These are phyloP conservation scores for Sclerotinia nivalis DNA, from an alignment of 2,329 filamentous ascomycete species.

Conservation along the genomic window DNA sequence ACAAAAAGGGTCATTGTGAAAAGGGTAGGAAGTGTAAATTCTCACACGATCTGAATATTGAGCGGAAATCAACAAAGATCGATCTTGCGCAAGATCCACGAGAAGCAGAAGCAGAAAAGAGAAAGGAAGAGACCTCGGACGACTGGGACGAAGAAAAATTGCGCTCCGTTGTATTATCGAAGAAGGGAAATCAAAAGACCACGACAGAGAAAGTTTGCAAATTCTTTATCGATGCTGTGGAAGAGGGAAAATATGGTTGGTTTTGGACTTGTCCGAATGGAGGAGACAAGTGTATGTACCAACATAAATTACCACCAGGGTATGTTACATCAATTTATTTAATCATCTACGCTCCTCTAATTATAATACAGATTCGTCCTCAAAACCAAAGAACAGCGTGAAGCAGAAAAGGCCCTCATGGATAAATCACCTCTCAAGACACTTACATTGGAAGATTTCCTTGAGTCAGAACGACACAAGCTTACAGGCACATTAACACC, in stretches of 20 bases:
- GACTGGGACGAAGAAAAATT: constrained; percentile 99
- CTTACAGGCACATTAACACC: constrained; percentile 88
- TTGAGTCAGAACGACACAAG: constrained; percentile 95
- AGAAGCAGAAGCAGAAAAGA: constrained; percentile 70
- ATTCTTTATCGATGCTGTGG: constrained; percentile 93
- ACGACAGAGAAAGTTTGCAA: constrained; percentile 99
- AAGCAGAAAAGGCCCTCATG: constrained; percentile 90
- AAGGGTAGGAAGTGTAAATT: constrained; percentile 99
- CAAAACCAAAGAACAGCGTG: constrained; percentile 96
- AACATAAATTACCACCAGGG: constrained; percentile 92
- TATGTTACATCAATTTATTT: constrained; percentile 51
- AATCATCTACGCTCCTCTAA: constrained; percentile 33
- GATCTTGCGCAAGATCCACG: constrained; percentile 86
- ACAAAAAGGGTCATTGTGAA: constrained; percentile 95
- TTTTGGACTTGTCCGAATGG: constrained; percentile 98
- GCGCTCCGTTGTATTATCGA: constrained; percentile 84
- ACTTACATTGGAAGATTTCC: constrained; percentile 92
- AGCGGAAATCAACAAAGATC: constrained; percentile 90
- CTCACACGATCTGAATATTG: constrained; percentile 83
- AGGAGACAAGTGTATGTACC: constrained; percentile 98
- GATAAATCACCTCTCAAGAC: constrained; percentile 96
- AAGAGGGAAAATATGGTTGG: constrained; percentile 99
- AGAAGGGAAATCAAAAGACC: constrained; percentile 95
- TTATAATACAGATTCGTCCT: constrained; percentile 71
- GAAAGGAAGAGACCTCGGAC: constrained; percentile 89